These are phyloP conservation scores for Exophiala sideris DNA, from an alignment of 2,329 filamentous ascomycete species.

Conservation along the genomic window DNA sequence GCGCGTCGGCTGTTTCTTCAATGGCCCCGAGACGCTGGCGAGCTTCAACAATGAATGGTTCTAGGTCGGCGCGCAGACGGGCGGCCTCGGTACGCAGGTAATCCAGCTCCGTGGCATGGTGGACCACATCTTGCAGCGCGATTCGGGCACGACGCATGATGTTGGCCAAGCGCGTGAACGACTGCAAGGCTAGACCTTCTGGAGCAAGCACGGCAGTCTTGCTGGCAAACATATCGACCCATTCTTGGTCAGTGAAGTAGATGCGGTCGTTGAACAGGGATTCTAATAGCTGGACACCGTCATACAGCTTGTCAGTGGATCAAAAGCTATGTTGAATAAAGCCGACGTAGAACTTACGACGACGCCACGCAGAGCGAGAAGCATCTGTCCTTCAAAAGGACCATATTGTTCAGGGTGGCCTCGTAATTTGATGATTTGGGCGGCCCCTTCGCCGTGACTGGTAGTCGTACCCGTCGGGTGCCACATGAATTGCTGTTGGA, in stretches of 20 bases:
- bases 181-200: constrained; percentile 34
- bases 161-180: constrained; percentile 32
- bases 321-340: too few relatives aligned
- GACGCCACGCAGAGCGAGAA: constrained; percentile 11
- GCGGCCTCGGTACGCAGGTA: background rate
- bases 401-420: background rate
- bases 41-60: background rate
- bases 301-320: background rate
- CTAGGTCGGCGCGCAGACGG: constrained; percentile 2
- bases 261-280: constrained; percentile 15
- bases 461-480: constrained; percentile 15
- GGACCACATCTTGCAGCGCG: background rate
- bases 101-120: background rate
- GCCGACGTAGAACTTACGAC: constrained; percentile 8
- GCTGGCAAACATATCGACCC: constrained; percentile 24
- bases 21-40: constrained; percentile 14
- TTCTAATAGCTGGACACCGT: constrained; percentile 11
- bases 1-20: background rate
- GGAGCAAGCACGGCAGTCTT: constrained; percentile 30
- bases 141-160: constrained; percentile 31
- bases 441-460: constrained; percentile 37
- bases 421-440: constrained; percentile 24
- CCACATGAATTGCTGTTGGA: constrained; percentile 27
- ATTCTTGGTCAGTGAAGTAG: constrained; percentile 13
- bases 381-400: constrained; percentile 12